Conservation (phyloP, 2,329 filamentous ascomycete genomes). For the Aspergillus carbonarius region DNA sequence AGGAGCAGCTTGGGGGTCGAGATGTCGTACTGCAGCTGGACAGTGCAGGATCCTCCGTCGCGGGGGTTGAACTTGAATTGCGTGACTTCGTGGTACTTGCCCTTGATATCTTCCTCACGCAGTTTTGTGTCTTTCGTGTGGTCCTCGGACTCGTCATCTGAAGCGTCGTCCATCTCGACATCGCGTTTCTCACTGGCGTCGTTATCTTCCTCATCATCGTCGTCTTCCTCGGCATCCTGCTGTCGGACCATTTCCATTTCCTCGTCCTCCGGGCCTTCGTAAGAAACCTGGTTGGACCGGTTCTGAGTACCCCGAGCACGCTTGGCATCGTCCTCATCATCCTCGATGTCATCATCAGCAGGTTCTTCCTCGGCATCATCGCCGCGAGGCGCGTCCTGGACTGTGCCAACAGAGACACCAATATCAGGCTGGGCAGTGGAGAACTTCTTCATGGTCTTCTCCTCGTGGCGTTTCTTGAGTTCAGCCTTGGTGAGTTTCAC, state of each 20-base stretch:
- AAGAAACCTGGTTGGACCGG: slow-evolving; percentile 77
- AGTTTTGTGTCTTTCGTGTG: slow-evolving; percentile 43
- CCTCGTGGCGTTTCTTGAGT: slow-evolving; percentile 71
- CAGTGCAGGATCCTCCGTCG: slow-evolving; percentile 70
- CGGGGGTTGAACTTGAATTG: slow-evolving; percentile 77
- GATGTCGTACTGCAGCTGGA: slow-evolving; percentile 79
- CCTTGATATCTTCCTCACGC: slow-evolving; percentile 65
- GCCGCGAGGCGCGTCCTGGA: slow-evolving; percentile 52
- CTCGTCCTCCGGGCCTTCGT: slow-evolving; percentile 89
- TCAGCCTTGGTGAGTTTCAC: slow-evolving; percentile 71
- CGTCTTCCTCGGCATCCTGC: slow-evolving; percentile 59
- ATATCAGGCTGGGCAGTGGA: slow-evolving; percentile 76
- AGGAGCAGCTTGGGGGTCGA: slow-evolving; percentile 87
- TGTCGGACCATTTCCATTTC: slow-evolving; percentile 75
- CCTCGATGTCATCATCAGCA: slow-evolving; percentile 69
- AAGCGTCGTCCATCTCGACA: slow-evolving; percentile 34
- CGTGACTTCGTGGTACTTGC: slow-evolving; percentile 65
- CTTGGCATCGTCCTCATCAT: slow-evolving; percentile 71
- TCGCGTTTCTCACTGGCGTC: slow-evolving; percentile 30
- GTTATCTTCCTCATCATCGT: slow-evolving; percentile 55
- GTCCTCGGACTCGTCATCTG: slow-evolving; percentile 39
- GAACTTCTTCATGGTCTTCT: slow-evolving; percentile 54
- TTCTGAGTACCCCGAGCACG: slow-evolving; percentile 65
- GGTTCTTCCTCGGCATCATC: slow-evolving; percentile 57
- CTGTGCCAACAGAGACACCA: slow-evolving; percentile 59